Conservation (phyloP, 345 rosid species). For the Toxicodendron radicans region DNA sequence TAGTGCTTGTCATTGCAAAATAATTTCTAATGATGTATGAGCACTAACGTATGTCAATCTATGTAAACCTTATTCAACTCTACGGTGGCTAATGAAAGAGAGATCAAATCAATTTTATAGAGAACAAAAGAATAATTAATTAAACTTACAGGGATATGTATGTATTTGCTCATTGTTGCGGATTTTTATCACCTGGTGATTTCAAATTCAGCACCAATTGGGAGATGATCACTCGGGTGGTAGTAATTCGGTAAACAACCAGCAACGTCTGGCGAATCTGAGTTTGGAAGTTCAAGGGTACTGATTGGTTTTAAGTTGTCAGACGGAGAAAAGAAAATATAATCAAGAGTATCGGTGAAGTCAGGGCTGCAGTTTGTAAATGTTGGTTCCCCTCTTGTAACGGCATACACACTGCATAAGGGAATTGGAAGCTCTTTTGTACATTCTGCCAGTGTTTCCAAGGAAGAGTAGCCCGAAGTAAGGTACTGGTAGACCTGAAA, state of each 20-base stretch:
- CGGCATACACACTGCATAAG: conserved; percentile 64
- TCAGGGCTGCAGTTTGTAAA: conserved; percentile 91
- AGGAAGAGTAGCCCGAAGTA: conserved; percentile 50
- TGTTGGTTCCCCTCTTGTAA: conserved; percentile 72
- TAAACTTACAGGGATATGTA: no score
- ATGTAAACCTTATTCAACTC: not conserved
- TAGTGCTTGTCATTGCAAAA: not conserved
- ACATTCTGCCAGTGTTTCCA: conserved; percentile 28
- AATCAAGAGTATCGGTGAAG: conserved; percentile 81
- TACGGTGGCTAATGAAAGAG: not conserved
- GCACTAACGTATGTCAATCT: not conserved
- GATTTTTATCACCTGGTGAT: conserved; percentile 35
- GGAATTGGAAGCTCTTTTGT: conserved; percentile 59
- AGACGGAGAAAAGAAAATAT: conserved; percentile 71
- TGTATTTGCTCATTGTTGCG: not conserved
- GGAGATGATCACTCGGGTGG: conserved; percentile 97
- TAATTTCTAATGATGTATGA: not conserved
- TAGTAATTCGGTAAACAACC: conserved; percentile 75
- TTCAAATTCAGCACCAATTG: conserved; percentile 85
- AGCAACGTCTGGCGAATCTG: conserved; percentile 52
- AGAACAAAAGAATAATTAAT: no score
- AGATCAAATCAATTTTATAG: no score
- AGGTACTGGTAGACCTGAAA: conserved; percentile 83
- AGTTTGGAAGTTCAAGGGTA: conserved; percentile 64
- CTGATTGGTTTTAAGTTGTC: conserved; percentile 56